These are phyloP conservation scores for Aciculosporium take DNA, from an alignment of 2,329 filamentous ascomycete species.

Conservation along the genomic window DNA sequence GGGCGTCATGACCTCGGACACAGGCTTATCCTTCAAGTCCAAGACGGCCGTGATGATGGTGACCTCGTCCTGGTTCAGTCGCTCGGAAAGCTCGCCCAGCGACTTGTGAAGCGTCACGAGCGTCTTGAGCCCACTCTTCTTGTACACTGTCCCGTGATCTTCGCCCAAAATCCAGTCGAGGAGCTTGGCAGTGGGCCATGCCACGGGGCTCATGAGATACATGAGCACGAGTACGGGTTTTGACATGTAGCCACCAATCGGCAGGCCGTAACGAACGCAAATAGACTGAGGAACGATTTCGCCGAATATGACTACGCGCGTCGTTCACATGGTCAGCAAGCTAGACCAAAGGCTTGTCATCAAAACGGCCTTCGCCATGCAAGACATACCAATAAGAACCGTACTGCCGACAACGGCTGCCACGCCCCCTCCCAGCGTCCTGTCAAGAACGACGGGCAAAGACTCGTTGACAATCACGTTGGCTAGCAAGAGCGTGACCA, in stretches of 20 bases:
- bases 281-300: conserved; percentile 93
- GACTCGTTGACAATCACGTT: conserved; percentile 99
- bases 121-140: conserved; percentile 94
- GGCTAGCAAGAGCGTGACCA: conserved; percentile 83
- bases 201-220: conserved; percentile 80
- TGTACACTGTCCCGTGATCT: conserved; percentile 93
- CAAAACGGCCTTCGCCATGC: not conserved
- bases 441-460: conserved; percentile 83
- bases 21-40: conserved; percentile 90
- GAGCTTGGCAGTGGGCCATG: conserved; percentile 90
- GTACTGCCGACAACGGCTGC: conserved; percentile 90
- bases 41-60: conserved; percentile 96
- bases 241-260: conserved; percentile 88
- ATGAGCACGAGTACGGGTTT: conserved; percentile 77
- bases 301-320: conserved; percentile 76
- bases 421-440: conserved; percentile 86
- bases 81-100: conserved; percentile 71
- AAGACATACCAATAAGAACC: conserved; percentile 68
- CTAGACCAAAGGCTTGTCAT: too few relatives aligned
- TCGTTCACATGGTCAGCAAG: conserved; percentile 9
- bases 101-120: conserved; percentile 90
- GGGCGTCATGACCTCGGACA: conserved; percentile 94
- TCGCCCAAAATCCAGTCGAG: conserved; percentile 87
- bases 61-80: conserved; percentile 92
- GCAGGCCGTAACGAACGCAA: conserved; percentile 88